These are phyloP conservation scores for Mycena galopus DNA, from an alignment of 768 basidiomycete species.

Conservation along the genomic window DNA sequence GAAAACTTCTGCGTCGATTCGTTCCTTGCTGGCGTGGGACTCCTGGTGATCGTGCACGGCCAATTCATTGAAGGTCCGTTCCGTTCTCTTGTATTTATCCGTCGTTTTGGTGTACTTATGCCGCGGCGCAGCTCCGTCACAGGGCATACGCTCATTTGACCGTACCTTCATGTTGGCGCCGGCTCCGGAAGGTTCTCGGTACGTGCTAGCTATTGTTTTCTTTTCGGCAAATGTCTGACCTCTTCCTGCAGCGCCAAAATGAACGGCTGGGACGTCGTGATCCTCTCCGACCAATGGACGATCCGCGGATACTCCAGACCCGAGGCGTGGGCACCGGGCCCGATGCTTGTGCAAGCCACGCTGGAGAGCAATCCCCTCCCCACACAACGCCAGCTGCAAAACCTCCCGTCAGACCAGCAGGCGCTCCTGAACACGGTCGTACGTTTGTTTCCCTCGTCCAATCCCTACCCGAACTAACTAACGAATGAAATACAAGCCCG, in stretches of 20 bases:
- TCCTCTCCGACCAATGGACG: conserved; percentile 90
- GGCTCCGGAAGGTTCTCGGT: conserved; percentile 87
- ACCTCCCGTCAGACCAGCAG: conserved; percentile 60
- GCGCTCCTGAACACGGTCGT: conserved; percentile 70
- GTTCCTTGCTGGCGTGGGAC: conserved; percentile 61
- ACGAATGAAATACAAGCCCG: conserved; percentile 59
- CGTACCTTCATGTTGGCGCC: conserved; percentile 90
- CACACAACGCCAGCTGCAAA: conserved; percentile 43
- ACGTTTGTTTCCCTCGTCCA: conserved; percentile 45
- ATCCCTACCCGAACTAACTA: conserved; percentile 23
- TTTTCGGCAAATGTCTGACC: conserved; percentile 30
- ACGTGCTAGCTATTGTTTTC: conserved; percentile 48
- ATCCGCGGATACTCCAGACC: conserved; percentile 88
- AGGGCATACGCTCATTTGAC: conserved; percentile 93
- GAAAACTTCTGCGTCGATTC: conserved; percentile 92
- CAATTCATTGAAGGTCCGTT: conserved; percentile 90
- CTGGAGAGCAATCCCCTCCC: conserved; percentile 38
- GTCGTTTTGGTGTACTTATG: not conserved
- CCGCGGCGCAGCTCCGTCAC: conserved; percentile 66
- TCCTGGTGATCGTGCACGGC: conserved; percentile 64
- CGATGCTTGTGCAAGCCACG: conserved; percentile 76
- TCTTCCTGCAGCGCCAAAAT: conserved; percentile 69
- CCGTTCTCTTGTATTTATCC: not conserved
- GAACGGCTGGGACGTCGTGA: conserved; percentile 90
- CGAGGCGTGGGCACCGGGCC: conserved; percentile 83